Evolutionary conservation across 495 filamentous ascomycete genomes (phyloP), one percentile per base, ranked within the genome.

Genomic region (Hypomontagnella submonticulosa): DNA sequence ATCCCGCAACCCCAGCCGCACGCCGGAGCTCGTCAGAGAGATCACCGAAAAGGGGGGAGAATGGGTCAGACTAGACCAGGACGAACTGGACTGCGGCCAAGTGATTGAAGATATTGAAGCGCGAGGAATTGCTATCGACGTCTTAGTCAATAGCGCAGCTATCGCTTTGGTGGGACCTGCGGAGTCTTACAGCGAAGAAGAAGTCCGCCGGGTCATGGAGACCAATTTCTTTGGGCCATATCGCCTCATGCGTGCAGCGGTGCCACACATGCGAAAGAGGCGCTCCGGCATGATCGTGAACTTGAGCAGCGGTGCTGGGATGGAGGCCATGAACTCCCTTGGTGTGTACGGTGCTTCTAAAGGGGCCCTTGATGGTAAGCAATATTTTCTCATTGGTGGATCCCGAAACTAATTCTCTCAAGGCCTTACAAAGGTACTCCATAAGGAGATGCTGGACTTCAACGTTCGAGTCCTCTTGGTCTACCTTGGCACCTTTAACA

Each of bases 131-230:
- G 56, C 52, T 0, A 80, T 87, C 58, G 83, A 87, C 51, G 78
- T 86, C 4, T 57, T 86, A 11, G 77, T 84, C 55, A 87, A 86
- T 73, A 82, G 81, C 47, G 85, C 85, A 1, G 84, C 80, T 4
- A 76, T 79, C 50, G 73, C 70, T 20, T 67, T 79, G 20, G 44
- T 73, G 12, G 78, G 79, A 1, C 72, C 75, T n/a, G 70, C 79
- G 1, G 84, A 86, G 63, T 73, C 76, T 15, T 71, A 71, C 6
- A 77, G 63, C 64, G 77, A 82, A 65, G 77, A 66, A 7, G 67
- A 78, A 4, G 74, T 44, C 44, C 69, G 72, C 13, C 62, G 51
- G 7, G 67, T 82, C 40, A 75, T 87, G 65, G 83, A 85, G 19
- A 77, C 80, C 23, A 82, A 85, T 61, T 83, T 85, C 65, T 85